Evolutionary conservation across 441 rosid species (phyloP).

Genomic region (Adansonia rubrostipa): DNA sequence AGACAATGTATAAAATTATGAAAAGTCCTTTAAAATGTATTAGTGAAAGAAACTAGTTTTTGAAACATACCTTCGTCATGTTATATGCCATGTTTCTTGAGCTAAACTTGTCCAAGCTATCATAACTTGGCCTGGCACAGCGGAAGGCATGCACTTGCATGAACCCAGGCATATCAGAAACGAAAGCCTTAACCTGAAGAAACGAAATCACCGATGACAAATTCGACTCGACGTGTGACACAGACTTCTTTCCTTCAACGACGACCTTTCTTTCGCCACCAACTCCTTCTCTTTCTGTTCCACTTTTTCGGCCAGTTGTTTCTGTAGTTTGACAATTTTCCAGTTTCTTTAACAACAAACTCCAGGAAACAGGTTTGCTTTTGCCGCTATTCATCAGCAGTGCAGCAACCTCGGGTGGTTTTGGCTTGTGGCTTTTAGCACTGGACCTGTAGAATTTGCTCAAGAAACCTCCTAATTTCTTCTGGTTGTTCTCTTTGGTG

Average conservation of each 20-base stretch:
- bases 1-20: too few relatives aligned
- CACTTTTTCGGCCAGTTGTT: conserved; percentile 23
- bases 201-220: conserved; percentile 63
- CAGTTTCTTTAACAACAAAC: conserved; percentile 32
- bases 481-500: conserved; percentile 38
- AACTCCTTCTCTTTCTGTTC: conserved; percentile 6
- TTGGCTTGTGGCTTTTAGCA: conserved; percentile 29
- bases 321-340: conserved; percentile 30
- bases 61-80: conserved; percentile 69
- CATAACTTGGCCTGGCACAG: conserved; percentile 74
- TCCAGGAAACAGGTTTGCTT: conserved; percentile 26
- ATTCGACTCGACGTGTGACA: conserved; percentile 74
- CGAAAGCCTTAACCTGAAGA: conserved; percentile 80
- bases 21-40: not conserved
- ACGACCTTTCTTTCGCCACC: conserved; percentile 30
- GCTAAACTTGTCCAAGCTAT: conserved; percentile 80
- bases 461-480: conserved; percentile 37
- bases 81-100: conserved; percentile 79
- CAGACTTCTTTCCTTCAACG: conserved; percentile 69
- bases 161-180: conserved; percentile 81
- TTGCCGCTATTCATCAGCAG: not conserved
- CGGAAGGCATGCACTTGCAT: conserved; percentile 93
- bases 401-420: conserved; percentile 25
- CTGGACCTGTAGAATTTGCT: conserved; percentile 41
- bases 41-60: not conserved